phyloP scores from a whole-genome alignment of 2,329 filamentous ascomycete species.

The Pochonia chlamydosporia region DNA sequence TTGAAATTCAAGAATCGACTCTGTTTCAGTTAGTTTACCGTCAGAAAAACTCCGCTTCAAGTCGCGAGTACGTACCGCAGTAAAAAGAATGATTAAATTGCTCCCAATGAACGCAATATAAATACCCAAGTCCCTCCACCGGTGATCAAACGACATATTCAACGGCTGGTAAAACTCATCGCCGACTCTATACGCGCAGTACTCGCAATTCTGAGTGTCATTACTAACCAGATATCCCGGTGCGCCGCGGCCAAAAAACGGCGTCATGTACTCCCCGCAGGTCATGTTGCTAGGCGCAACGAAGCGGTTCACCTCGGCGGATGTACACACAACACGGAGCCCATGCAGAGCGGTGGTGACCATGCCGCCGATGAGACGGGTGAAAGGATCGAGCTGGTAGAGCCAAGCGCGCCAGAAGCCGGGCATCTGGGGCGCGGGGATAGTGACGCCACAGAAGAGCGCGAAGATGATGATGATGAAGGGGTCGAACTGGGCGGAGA shows the following conservation, averaged over 20 bases:
- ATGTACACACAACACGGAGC: conserved; percentile 54
- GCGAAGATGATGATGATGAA: conserved; percentile 78
- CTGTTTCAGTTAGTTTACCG: conserved; percentile 21
- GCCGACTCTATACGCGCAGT: conserved; percentile 75
- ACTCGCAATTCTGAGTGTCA: conserved; percentile 62
- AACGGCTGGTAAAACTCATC: conserved; percentile 73
- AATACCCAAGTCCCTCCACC: conserved; percentile 83
- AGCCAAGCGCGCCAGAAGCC: conserved; percentile 75
- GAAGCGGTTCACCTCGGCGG: conserved; percentile 62
- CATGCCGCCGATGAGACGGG: conserved; percentile 73
- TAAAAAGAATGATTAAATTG: conserved; percentile 60
- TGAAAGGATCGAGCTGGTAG: conserved; percentile 79
- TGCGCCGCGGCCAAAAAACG: conserved; percentile 64
- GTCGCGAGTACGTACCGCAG: conserved; percentile 38
- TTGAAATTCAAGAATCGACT: conserved; percentile 50
- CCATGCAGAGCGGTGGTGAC: conserved; percentile 71
- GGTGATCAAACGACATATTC: conserved; percentile 57
- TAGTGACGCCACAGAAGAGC: conserved; percentile 83
- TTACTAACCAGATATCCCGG: conserved; percentile 67
- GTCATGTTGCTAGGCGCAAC: conserved; percentile 56
- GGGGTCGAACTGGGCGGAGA: conserved; percentile 74
- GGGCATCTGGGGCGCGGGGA: conserved; percentile 72
- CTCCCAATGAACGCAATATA: conserved; percentile 69
- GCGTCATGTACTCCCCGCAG: conserved; percentile 70
- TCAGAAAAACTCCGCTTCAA: not conserved